These are phyloP conservation scores for Curvularia lunata DNA, from an alignment of 2,329 filamentous ascomycete genomes.

Conservation along the genomic window DNA sequence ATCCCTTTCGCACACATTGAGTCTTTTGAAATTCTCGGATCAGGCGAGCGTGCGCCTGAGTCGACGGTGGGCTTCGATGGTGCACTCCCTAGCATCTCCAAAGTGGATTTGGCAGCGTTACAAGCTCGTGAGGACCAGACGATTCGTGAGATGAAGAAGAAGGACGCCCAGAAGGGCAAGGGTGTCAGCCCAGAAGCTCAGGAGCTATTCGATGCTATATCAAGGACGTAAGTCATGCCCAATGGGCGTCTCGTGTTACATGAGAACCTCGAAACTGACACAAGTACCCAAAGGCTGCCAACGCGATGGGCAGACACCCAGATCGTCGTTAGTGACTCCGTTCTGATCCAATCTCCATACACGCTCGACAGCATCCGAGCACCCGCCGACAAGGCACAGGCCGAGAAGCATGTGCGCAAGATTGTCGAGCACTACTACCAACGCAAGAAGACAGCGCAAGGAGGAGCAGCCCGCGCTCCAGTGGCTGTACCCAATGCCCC, in stretches of 20 bases:
- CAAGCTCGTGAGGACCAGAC: constrained; percentile 62
- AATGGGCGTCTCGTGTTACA: neutral
- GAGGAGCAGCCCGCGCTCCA: constrained; percentile 30
- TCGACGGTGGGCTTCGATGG: constrained; percentile 54
- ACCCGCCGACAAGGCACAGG: constrained; percentile 51
- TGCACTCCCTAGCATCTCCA: constrained; percentile 54
- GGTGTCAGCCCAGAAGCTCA: constrained; percentile 67
- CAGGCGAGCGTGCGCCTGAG: constrained; percentile 44
- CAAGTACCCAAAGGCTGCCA: constrained; percentile 51
- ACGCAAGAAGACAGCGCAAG: constrained; percentile 46
- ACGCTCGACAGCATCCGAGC: constrained; percentile 61
- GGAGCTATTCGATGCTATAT: constrained; percentile 67
- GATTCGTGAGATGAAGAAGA: constrained; percentile 62
- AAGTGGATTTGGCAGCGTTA: constrained; percentile 62
- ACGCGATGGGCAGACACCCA: constrained; percentile 64
- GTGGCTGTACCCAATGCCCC: constrained; percentile 43
- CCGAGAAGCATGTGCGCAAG: constrained; percentile 53
- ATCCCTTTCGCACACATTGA: constrained; percentile 66
- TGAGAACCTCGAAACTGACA: constrained; percentile 12
- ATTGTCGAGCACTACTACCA: constrained; percentile 55
- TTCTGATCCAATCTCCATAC: constrained; percentile 65
- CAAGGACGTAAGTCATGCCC: constrained; percentile 56
- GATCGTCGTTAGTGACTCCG: constrained; percentile 67
- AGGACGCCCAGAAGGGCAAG: constrained; percentile 64
- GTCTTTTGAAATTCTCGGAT: constrained; percentile 60